These are phyloP conservation scores for Gryganskiella cystojenkinii DNA, from an alignment of 192 early-diverging fungal species.

Conservation along the genomic window DNA sequence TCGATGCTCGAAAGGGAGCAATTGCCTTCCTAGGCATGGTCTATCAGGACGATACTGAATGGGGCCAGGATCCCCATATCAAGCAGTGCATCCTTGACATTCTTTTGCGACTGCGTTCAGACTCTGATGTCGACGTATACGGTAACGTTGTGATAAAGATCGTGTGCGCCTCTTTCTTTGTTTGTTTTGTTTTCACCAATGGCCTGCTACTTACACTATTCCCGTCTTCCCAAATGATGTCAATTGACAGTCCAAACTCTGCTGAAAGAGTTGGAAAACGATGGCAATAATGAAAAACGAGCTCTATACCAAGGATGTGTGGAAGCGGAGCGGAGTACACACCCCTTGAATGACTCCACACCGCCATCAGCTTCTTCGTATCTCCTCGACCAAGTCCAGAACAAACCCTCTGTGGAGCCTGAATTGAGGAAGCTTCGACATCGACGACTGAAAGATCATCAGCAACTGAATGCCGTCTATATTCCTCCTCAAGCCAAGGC, in stretches of 20 bases:
- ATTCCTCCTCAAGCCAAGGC: conserved; percentile 20
- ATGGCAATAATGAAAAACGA: no score
- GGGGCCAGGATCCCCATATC: neutral
- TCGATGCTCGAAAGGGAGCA: neutral
- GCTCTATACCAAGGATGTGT: no score
- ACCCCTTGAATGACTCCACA: no score
- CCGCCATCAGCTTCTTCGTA: neutral
- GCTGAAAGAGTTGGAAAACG: no score
- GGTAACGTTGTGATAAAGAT: no score
- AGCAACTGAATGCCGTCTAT: neutral
- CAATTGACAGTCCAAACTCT: no score
- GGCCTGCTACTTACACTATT: no score
- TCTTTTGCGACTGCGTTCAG: neutral
- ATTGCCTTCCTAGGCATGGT: neutral
- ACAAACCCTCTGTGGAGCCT: neutral
- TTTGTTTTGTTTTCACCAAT: no score
- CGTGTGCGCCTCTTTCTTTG: no score
- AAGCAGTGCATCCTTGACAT: conserved; percentile 2
- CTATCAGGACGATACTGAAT: conserved; percentile 4
- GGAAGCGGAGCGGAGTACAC: no score
- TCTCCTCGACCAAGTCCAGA: neutral
- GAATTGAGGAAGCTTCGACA: neutral
- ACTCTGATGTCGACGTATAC: no score
- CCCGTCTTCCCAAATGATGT: no score
- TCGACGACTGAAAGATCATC: neutral